These are phyloP conservation scores for Alopecurus myosuroides DNA, from an alignment of 176 grass and related monocot species.

Conservation along the genomic window DNA sequence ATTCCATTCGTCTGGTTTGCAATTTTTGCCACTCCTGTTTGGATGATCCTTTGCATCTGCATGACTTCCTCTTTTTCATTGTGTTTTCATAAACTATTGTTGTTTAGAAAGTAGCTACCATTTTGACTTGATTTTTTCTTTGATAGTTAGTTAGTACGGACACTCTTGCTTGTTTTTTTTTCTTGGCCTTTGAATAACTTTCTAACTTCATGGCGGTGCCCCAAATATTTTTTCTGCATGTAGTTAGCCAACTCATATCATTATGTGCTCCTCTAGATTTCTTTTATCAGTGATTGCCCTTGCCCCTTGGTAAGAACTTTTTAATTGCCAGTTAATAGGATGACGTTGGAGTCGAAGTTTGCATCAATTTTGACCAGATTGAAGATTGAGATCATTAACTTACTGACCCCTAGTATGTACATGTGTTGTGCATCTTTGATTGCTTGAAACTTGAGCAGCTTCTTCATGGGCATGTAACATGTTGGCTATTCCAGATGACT, in stretches of 20 bases:
- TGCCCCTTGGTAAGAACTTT: background rate
- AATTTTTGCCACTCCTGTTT: background rate
- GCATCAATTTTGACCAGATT: background rate
- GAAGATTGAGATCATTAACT: background rate
- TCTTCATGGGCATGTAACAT: no score
- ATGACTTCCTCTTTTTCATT: background rate
- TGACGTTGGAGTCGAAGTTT: background rate
- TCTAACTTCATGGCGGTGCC: background rate
- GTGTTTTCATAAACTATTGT: background rate
- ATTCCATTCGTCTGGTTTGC: background rate
- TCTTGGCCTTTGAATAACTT: background rate
- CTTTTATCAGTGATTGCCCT: no score
- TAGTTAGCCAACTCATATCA: background rate
- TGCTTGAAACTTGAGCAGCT: no score
- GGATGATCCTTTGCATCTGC: background rate
- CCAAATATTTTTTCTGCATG: background rate
- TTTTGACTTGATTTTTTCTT: background rate
- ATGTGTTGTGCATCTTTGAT: no score
- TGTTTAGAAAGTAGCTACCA: background rate
- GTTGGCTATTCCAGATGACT: background rate
- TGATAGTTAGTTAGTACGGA: no score
- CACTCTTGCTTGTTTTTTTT: background rate
- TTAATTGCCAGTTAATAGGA: background rate
- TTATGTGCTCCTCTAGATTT: background rate
- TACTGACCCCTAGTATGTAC: no score